Percentiles rank a stretch among this genome's conserved stretches.
phyloP scores from a whole-genome alignment of 78 protist species.

The Emiliania huxleyi region DNA sequence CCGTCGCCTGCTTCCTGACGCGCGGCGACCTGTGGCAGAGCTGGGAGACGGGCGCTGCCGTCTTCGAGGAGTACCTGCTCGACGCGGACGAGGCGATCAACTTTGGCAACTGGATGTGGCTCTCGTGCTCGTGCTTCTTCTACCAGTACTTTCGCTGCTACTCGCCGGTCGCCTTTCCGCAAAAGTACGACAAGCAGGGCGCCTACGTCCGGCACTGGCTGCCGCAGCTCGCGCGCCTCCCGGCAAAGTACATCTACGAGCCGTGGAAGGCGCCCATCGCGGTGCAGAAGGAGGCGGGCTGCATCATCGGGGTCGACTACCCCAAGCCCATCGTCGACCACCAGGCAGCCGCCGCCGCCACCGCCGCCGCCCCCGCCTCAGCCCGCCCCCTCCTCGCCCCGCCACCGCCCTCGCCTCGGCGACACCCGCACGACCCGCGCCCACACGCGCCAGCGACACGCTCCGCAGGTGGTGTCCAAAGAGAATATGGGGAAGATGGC shows the following conservation, averaged over 20 bases:
- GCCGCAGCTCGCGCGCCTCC: slow-evolving; percentile 7
- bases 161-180: slow-evolving; percentile 52
- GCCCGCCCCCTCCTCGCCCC: too few species aligned
- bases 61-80: slow-evolving; percentile 43
- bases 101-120: slow-evolving; percentile 69
- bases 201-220: slow-evolving; percentile 16
- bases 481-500: neutral
- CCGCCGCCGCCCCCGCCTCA: too few species aligned
- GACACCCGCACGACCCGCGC: too few species aligned
- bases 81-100: slow-evolving; percentile 60
- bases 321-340: slow-evolving; percentile 26
- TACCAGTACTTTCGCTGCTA: slow-evolving; percentile 56
- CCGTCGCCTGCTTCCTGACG: slow-evolving; percentile 68
- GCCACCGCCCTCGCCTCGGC: too few species aligned
- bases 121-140: slow-evolving; percentile 42
- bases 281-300: neutral
- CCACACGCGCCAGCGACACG: too few species aligned
- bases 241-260: slow-evolving; percentile 52
- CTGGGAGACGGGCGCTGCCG: slow-evolving; percentile 51
- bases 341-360: too few species aligned
- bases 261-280: slow-evolving; percentile 64
- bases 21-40: slow-evolving; percentile 52
- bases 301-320: slow-evolving; percentile 20
- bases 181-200: slow-evolving; percentile 42
- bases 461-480: too few species aligned